A percentile compares a stretch with the other conserved stretches of the same genome.
Conservation (phyloP, 2,329 filamentous ascomycete species). For the Aspergillus sp. region DNA sequence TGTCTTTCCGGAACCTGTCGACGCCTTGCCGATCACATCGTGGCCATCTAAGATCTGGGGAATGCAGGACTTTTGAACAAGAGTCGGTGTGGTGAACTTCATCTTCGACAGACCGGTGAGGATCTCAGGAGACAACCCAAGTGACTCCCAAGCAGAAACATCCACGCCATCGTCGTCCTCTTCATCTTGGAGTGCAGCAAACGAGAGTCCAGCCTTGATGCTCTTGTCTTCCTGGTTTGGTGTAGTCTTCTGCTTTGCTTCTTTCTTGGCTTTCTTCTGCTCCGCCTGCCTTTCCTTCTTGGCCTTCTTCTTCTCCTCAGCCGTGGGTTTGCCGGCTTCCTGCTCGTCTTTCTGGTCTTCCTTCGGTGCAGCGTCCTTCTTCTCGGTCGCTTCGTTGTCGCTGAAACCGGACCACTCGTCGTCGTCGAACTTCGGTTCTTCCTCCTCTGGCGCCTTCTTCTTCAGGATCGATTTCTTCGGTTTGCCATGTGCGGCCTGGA, state of each 20-base stretch:
- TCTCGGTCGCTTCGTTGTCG: slow-evolving; percentile 47
- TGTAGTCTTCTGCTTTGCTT: slow-evolving; percentile 31
- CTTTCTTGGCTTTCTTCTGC: slow-evolving; percentile 19
- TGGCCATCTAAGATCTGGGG: slow-evolving; percentile 79
- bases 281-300: slow-evolving; percentile 26
- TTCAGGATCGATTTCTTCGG: slow-evolving; percentile 36
- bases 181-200: slow-evolving; percentile 40
- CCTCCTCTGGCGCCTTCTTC: slow-evolving; percentile 18
- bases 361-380: slow-evolving; percentile 16
- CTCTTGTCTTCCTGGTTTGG: slow-evolving; percentile 36
- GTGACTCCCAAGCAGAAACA: slow-evolving; percentile 73
- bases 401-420: slow-evolving; percentile 68
- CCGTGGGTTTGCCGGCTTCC: slow-evolving; percentile 18
- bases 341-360: slow-evolving; percentile 15
- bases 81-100: slow-evolving; percentile 76
- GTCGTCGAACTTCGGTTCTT: slow-evolving; percentile 46
- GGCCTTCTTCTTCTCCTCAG: slow-evolving; percentile 27
- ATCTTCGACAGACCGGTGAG: slow-evolving; percentile 75
- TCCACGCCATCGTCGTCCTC: slow-evolving; percentile 63
- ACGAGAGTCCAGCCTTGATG: slow-evolving; percentile 38
- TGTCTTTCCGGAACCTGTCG: slow-evolving; percentile 95
- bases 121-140: slow-evolving; percentile 72
- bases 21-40: slow-evolving; percentile 93
- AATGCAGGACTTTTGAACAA: slow-evolving; percentile 78
- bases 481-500: slow-evolving; percentile 38